A percentile compares a stretch with the other conserved stretches of the same genome.
Conservation (phyloP, 2,329 filamentous ascomycete species). For the Botrytis hyacinthi region DNA sequence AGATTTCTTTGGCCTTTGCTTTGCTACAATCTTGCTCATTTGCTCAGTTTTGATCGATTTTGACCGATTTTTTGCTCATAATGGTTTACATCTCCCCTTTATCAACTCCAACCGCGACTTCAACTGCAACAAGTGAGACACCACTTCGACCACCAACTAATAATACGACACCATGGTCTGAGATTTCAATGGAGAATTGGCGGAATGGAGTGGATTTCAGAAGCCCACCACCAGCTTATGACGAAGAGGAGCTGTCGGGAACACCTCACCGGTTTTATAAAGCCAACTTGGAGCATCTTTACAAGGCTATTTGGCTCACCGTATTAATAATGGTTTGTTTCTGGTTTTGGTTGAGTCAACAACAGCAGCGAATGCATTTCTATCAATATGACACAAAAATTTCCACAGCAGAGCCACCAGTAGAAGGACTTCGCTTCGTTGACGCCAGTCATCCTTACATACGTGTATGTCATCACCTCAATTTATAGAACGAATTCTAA, state of each 20-base stretch:
- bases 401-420: neutral
- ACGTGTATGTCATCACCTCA: slow-evolving; percentile 22
- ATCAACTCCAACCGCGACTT: slow-evolving; percentile 18
- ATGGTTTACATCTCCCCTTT: slow-evolving; percentile 25
- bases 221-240: slow-evolving; percentile 16
- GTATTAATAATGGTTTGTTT: slow-evolving; percentile 37
- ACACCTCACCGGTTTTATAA: neutral
- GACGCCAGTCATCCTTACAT: slow-evolving; percentile 29
- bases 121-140: slow-evolving; percentile 17
- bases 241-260: neutral
- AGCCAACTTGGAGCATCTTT: neutral
- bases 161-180: slow-evolving; percentile 27
- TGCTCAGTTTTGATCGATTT: slow-evolving; percentile 18
- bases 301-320: slow-evolving; percentile 23
- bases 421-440: slow-evolving; percentile 31
- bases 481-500: neutral
- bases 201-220: slow-evolving; percentile 20
- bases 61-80: slow-evolving; percentile 16
- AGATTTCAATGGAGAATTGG: slow-evolving; percentile 27
- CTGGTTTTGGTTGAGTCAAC: slow-evolving; percentile 21
- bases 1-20: slow-evolving; percentile 11
- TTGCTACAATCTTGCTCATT: slow-evolving; percentile 11
- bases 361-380: slow-evolving; percentile 6
- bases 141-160: slow-evolving; percentile 20
- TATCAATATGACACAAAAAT: slow-evolving; percentile 11